These are phyloP conservation scores for Halteria grandinella DNA, from an alignment of 73 alveolate genomes.

Conservation along the genomic window DNA sequence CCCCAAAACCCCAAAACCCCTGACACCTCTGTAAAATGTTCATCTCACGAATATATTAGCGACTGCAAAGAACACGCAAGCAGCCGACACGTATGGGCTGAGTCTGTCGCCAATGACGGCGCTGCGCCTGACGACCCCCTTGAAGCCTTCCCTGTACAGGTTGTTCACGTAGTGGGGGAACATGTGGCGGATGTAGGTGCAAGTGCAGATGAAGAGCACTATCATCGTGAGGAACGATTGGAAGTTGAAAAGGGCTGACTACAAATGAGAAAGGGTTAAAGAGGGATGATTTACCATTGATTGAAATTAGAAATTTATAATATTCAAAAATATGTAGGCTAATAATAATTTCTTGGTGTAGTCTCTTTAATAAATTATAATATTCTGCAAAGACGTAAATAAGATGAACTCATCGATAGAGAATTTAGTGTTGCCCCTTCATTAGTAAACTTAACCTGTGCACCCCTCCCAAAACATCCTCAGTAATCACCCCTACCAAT, in stretches of 20 bases:
- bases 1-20: no score
- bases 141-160: conserved; percentile 28
- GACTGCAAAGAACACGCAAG: conserved; percentile 45
- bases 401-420: no score
- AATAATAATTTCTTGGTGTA: no score
- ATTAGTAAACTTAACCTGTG: no score
- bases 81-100: conserved; percentile 45
- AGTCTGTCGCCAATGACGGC: conserved; percentile 56
- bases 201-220: conserved; percentile 36
- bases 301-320: no score
- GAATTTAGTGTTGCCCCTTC: no score
- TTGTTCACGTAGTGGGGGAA: conserved; percentile 40
- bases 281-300: background rate
- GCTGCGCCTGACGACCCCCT: conserved; percentile 29
- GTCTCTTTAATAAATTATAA: no score
- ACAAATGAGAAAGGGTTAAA: background rate
- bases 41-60: conserved; percentile 35
- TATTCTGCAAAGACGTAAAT: no score
- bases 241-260: conserved; percentile 48
- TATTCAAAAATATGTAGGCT: background rate
- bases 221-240: conserved; percentile 41
- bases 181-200: conserved; percentile 19
- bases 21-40: no score
- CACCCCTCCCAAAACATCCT: no score
- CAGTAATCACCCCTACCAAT: no score